Percentiles rank a stretch among this genome's conserved stretches.
These are phyloP conservation scores for Neoboletus subvelutipes DNA, from an alignment of 768 basidiomycete genomes.

Conservation along the genomic window DNA sequence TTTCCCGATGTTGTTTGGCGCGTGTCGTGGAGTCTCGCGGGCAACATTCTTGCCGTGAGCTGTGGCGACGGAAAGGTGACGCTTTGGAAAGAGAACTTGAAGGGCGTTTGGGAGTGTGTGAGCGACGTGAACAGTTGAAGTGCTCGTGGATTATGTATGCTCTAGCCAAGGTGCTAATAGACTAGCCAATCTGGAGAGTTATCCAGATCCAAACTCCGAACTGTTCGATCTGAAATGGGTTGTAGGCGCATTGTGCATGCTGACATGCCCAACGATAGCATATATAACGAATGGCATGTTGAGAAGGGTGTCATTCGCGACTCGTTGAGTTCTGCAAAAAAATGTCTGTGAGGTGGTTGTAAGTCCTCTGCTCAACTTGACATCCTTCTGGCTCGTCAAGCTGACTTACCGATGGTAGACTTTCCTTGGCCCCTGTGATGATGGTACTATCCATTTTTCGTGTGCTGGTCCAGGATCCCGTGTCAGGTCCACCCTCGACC, in stretches of 20 bases:
- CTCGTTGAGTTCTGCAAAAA: not conserved
- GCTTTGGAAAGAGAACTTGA: slow-evolving; percentile 96
- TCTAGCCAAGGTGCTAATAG: too few relatives aligned
- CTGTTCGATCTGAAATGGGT: too few relatives aligned
- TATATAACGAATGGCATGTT: not conserved
- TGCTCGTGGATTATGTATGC: not conserved
- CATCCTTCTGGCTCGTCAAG: not conserved
- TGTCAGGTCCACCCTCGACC: slow-evolving; percentile 15
- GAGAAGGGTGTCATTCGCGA: not conserved
- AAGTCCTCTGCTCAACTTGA: not conserved
- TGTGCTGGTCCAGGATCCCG: not conserved
- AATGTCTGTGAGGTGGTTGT: not conserved
- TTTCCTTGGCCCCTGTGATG: not conserved
- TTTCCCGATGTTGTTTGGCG: slow-evolving; percentile 99
- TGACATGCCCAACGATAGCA: too few relatives aligned
- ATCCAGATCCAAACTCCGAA: too few relatives aligned
- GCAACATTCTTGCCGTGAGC: slow-evolving; percentile 93
- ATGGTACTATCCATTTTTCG: not conserved
- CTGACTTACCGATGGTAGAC: not conserved
- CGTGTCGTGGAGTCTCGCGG: slow-evolving; percentile 97
- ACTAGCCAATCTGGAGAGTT: too few relatives aligned
- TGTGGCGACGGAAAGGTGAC: slow-evolving; percentile 98
- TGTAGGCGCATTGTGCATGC: too few relatives aligned
- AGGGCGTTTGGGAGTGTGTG: slow-evolving; percentile 95
- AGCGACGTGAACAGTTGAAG: slow-evolving; percentile 86